Conservation (phyloP, 2,329 filamentous ascomycete genomes). For the Talaromyces piceae region DNA sequence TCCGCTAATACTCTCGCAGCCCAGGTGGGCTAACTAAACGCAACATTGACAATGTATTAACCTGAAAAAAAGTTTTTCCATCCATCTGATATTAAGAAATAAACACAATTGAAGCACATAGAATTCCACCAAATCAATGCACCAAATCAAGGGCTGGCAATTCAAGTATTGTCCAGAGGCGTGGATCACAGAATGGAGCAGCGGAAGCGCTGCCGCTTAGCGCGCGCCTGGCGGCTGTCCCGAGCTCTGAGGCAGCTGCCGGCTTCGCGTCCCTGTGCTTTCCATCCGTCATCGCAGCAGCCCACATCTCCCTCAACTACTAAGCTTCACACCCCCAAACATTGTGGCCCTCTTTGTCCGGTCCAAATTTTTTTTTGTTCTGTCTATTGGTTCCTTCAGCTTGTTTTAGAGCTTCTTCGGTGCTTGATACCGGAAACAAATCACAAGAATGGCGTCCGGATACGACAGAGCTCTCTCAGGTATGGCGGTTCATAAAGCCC, state of each 20-base stretch:
- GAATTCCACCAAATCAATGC: too few relatives aligned
- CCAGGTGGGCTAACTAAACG: too few relatives aligned
- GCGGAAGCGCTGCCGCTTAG: background rate
- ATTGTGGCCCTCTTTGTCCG: background rate
- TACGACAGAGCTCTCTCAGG: conserved; percentile 99
- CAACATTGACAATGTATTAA: too few relatives aligned
- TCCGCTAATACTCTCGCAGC: too few relatives aligned
- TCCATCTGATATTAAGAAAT: too few relatives aligned
- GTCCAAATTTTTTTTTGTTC: background rate
- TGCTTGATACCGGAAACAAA: background rate
- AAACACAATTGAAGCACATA: too few relatives aligned
- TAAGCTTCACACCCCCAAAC: background rate
- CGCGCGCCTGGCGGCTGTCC: conserved; percentile 7
- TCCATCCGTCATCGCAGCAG: conserved; percentile 8
- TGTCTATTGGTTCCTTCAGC: background rate
- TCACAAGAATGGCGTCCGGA: conserved; percentile 69
- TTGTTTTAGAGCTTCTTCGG: background rate
- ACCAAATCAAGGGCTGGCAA: too few relatives aligned
- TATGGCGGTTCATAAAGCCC: conserved; percentile 45
- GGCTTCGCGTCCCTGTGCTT: conserved; percentile 9
- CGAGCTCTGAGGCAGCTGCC: conserved; percentile 10
- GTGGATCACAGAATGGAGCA: too few relatives aligned
- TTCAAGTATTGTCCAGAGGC: too few relatives aligned
- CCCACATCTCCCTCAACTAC: background rate
- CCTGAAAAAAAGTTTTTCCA: too few relatives aligned